Conservation (phyloP, 257 asterid species). For the Striga asiatica region DNA sequence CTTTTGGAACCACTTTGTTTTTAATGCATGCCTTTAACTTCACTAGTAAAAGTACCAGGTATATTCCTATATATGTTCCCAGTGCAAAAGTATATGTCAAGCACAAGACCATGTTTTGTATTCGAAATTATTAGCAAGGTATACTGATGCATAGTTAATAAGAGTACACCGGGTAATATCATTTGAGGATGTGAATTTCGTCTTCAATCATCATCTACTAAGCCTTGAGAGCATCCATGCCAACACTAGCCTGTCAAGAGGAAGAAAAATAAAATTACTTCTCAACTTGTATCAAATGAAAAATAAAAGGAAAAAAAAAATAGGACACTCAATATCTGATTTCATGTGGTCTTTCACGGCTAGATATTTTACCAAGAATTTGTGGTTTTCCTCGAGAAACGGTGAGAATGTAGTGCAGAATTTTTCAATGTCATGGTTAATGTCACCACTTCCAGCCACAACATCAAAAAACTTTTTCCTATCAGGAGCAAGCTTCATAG, state of each 20-base stretch:
- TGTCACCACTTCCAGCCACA: slow-evolving; percentile 61
- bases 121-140: slow-evolving; percentile 7
- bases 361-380: slow-evolving; percentile 64
- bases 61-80: no score
- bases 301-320: background rate
- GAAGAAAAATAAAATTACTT: slow-evolving; percentile 8
- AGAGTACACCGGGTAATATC: slow-evolving; percentile 7
- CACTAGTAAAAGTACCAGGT: no score
- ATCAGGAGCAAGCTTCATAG: slow-evolving; percentile 99
- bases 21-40: no score
- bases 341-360: background rate
- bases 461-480: slow-evolving; percentile 87
- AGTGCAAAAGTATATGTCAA: no score
- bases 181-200: slow-evolving; percentile 9
- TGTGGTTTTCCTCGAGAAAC: slow-evolving; percentile 88
- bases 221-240: slow-evolving; percentile 87
- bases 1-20: no score
- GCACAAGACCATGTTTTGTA: no score
- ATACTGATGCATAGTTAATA: no score
- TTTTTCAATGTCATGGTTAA: slow-evolving; percentile 53
- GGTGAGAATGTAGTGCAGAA: slow-evolving; percentile 75
- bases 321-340: background rate
- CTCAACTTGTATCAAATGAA: background rate
- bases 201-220: slow-evolving; percentile 33
- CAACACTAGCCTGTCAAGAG: slow-evolving; percentile 71